Conservation (phyloP, 129 eudicot species). For the Centrapalus pauciflorus region DNA sequence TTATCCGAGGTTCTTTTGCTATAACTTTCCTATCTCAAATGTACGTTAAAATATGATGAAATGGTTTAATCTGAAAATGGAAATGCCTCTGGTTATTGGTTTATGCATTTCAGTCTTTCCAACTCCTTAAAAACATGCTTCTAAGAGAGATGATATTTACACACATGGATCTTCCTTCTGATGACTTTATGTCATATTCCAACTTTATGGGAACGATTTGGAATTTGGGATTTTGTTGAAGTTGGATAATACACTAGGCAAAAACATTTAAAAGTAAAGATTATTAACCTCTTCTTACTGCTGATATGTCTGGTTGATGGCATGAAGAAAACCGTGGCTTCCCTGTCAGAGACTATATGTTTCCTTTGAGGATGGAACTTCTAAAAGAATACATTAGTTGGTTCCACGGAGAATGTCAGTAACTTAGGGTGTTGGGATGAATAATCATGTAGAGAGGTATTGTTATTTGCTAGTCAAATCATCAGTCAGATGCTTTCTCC, state of each 20-base stretch:
- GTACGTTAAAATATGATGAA: neutral
- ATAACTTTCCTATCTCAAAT: neutral
- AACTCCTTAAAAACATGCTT: neutral
- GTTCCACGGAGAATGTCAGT: neutral
- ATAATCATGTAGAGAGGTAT: neutral
- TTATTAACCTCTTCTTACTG: neutral
- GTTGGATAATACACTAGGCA: neutral
- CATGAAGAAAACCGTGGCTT: neutral
- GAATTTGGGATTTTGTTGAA: neutral
- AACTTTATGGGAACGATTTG: too few species aligned
- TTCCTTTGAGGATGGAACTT: neutral
- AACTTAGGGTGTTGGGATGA: too few species aligned
- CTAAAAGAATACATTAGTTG: neutral
- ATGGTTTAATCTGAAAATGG: neutral
- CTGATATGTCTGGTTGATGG: neutral
- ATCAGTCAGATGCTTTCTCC: neutral
- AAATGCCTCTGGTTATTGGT: neutral
- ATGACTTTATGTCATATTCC: neutral
- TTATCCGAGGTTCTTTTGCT: constrained; percentile 60
- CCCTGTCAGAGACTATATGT: neutral
- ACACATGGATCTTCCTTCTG: neutral
- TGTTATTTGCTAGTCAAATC: neutral
- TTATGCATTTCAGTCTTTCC: neutral
- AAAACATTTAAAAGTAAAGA: too few species aligned
- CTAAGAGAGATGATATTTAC: neutral